phyloP scores from a whole-genome alignment of 2,329 filamentous ascomycete species.

The Geoglossum cookeanum region DNA sequence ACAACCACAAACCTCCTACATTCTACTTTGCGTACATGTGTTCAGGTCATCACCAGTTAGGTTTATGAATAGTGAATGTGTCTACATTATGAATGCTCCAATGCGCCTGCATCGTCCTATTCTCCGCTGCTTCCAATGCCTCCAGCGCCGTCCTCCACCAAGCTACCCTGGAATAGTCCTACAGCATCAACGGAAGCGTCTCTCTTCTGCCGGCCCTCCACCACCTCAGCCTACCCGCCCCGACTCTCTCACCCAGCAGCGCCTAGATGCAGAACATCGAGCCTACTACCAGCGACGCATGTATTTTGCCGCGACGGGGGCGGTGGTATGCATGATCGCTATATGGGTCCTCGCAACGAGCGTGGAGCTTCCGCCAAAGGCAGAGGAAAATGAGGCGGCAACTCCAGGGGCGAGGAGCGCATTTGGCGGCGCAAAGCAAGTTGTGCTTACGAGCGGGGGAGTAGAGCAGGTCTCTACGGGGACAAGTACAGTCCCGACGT shows the following conservation, averaged over 20 bases:
- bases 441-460: slow-evolving; percentile 24
- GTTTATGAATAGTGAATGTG: no score
- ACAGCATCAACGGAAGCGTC: not conserved
- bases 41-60: no score
- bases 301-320: slow-evolving; percentile 1
- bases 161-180: not conserved
- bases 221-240: not conserved
- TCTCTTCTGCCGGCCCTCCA: not conserved
- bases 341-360: not conserved
- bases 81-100: not conserved
- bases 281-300: slow-evolving; percentile 4
- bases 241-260: slow-evolving; percentile 3
- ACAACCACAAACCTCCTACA: no score
- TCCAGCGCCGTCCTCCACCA: not conserved
- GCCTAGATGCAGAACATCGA: slow-evolving; percentile 1
- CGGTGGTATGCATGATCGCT: slow-evolving; percentile 1
- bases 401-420: not conserved
- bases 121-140: not conserved
- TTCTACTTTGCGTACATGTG: no score
- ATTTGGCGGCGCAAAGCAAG: not conserved
- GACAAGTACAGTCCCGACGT: slow-evolving; percentile 58
- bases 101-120: not conserved
- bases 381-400: slow-evolving; percentile 1
- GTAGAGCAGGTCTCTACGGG: slow-evolving; percentile 64
- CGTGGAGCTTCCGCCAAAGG: not conserved